These are phyloP conservation scores for Nematocida major DNA, from an alignment of 371 early-diverging fungal species.

Conservation along the genomic window DNA sequence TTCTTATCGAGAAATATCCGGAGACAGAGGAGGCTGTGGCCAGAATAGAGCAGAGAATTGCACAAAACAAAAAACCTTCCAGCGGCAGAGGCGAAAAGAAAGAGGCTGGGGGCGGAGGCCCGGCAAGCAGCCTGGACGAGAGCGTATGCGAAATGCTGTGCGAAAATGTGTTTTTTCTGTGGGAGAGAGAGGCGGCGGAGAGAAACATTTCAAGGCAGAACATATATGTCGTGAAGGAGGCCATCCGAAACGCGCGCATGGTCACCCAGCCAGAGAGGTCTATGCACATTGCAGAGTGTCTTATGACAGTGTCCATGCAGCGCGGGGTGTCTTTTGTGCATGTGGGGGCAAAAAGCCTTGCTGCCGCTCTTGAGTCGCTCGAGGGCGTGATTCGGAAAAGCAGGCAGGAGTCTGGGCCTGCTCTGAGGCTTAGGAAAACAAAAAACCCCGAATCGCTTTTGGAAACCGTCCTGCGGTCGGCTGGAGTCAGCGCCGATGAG, in stretches of 20 bases:
- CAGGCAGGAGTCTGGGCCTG: neutral
- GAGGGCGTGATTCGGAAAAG: neutral
- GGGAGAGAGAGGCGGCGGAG: constrained; percentile 27
- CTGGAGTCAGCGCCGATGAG: constrained; percentile 17
- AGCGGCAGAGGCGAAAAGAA: neutral
- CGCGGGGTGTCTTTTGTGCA: constrained; percentile 20
- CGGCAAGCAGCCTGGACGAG: neutral
- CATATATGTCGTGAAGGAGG: neutral
- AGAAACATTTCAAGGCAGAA: neutral
- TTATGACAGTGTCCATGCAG: neutral
- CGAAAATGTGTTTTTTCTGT: constrained; percentile 21
- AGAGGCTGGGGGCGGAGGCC: neutral
- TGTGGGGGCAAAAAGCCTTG: neutral
- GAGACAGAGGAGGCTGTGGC: neutral
- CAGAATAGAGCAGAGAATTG: neutral
- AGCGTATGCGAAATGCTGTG: neutral
- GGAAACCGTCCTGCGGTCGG: neutral
- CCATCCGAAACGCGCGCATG: neutral
- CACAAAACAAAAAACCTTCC: neutral
- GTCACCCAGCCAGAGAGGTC: neutral
- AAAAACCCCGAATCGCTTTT: neutral
- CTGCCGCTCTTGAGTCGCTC: constrained; percentile 9
- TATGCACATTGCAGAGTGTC: neutral
- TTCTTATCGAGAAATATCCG: constrained; percentile 26
- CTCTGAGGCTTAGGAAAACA: constrained; percentile 11